Evolutionary conservation across 345 rosid species (phyloP).

Genomic region (Eutrema yunnanense): DNA sequence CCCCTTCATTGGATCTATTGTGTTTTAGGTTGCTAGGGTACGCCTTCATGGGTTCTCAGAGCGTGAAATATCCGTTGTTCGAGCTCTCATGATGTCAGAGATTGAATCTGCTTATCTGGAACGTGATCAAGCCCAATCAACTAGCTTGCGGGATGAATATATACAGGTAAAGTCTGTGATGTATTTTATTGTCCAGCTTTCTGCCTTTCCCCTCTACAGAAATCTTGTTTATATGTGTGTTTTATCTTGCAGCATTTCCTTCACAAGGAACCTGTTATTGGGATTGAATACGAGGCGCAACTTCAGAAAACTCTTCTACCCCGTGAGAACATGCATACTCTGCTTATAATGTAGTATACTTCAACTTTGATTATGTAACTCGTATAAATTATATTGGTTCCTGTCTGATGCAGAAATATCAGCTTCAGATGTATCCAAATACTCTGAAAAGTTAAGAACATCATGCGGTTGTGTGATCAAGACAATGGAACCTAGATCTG

Average conservation of each 20-base stretch:
- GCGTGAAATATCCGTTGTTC: slow-evolving; percentile 74
- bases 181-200: neutral
- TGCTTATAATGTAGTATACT: slow-evolving; percentile 13
- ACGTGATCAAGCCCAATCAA: slow-evolving; percentile 89
- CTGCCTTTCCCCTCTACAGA: neutral
- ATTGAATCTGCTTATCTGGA: slow-evolving; percentile 95
- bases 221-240: neutral
- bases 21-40: slow-evolving; percentile 74
- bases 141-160: slow-evolving; percentile 82
- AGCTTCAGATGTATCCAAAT: slow-evolving; percentile 69
- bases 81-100: slow-evolving; percentile 77
- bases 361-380: neutral
- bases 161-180: slow-evolving; percentile 49
- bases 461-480: slow-evolving; percentile 75
- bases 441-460: slow-evolving; percentile 65
- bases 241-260: slow-evolving; percentile 60
- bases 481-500: slow-evolving; percentile 72
- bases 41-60: slow-evolving; percentile 92
- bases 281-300: slow-evolving; percentile 81
- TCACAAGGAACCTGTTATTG: slow-evolving; percentile 75
- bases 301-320: slow-evolving; percentile 87
- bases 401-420: slow-evolving; percentile 51
- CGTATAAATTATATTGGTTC: slow-evolving; percentile 1
- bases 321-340: slow-evolving; percentile 47
- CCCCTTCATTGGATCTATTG: slow-evolving; percentile 3